Percentiles rank a stretch among this genome's conserved stretches.
These are phyloP conservation scores for Astrephomene gubernaculifera DNA, from an alignment of 139 green algal genomes.

Conservation along the genomic window DNA sequence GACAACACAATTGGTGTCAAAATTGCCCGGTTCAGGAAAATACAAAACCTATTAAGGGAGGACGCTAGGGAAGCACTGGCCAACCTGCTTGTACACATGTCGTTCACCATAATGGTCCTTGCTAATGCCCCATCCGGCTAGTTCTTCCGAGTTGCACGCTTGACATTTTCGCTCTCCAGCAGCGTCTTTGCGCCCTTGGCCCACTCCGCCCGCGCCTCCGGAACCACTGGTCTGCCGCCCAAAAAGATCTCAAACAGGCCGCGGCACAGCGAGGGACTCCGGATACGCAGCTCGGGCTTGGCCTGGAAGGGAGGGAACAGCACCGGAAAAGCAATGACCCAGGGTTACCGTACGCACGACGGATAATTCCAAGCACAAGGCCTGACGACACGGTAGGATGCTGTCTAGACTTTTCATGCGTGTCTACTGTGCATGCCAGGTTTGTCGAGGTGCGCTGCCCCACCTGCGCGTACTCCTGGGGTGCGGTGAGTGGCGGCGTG, in stretches of 20 bases:
- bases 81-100: too few species aligned
- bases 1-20: too few species aligned
- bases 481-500: conserved; percentile 5
- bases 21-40: too few species aligned
- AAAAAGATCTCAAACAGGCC: conserved; percentile 87
- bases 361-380: too few species aligned
- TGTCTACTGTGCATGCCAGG: background rate
- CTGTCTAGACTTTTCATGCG: background rate
- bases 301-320: conserved; percentile 36
- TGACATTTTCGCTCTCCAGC: conserved; percentile 74
- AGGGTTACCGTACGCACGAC: too few species aligned
- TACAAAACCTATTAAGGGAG: too few species aligned
- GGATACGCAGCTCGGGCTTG: conserved; percentile 71
- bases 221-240: conserved; percentile 61
- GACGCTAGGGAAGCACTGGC: too few species aligned
- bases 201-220: conserved; percentile 62
- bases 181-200: conserved; percentile 67
- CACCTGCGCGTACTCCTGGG: conserved; percentile 31
- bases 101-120: too few species aligned
- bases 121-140: too few species aligned
- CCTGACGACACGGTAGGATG: too few species aligned
- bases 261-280: conserved; percentile 68
- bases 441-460: background rate
- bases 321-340: too few species aligned
- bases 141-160: conserved; percentile 59